These are phyloP conservation scores for Cryptosporidium xiaoi DNA, from an alignment of 169 alveolate species.

Conservation along the genomic window DNA sequence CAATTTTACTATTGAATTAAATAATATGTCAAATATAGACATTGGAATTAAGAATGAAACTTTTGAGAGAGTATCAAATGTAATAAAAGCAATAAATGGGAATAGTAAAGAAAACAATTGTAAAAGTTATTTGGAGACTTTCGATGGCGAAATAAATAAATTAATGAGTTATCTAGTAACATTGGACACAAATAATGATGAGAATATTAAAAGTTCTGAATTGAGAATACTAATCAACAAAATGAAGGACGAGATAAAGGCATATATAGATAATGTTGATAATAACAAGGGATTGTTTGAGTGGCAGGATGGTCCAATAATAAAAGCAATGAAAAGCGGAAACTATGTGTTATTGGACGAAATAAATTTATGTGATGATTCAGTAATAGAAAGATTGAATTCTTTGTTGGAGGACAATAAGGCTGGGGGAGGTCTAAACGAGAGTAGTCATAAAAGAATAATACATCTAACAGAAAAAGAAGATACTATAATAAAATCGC, in stretches of 20 bases:
- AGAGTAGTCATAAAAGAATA: not conserved
- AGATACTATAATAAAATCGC: constrained; percentile 87
- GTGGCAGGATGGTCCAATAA: constrained; percentile 99
- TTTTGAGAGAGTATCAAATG: not conserved
- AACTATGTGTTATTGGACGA: constrained; percentile 96
- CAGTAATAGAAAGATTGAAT: constrained; percentile 98
- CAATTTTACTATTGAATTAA: constrained; percentile 18
- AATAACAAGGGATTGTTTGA: constrained; percentile 86
- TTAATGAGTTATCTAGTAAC: not conserved
- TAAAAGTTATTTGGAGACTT: not conserved
- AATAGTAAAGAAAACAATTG: not conserved
- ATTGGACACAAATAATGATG: not conserved
- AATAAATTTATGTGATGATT: constrained; percentile 97
- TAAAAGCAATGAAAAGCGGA: constrained; percentile 95
- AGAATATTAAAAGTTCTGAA: not conserved
- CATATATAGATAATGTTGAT: constrained; percentile 7
- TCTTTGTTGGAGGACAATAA: constrained; percentile 95
- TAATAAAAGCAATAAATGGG: not conserved
- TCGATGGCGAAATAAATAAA: not conserved
- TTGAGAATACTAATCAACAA: not conserved
- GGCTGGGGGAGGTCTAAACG: constrained; percentile 76
- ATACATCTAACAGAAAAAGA: constrained; percentile 82
- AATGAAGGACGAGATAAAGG: not conserved
- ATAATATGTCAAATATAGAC: not conserved
- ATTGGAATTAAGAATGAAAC: not conserved